Conservation (phyloP, 306 rosid genomes). For the Cercis canadensis region DNA sequence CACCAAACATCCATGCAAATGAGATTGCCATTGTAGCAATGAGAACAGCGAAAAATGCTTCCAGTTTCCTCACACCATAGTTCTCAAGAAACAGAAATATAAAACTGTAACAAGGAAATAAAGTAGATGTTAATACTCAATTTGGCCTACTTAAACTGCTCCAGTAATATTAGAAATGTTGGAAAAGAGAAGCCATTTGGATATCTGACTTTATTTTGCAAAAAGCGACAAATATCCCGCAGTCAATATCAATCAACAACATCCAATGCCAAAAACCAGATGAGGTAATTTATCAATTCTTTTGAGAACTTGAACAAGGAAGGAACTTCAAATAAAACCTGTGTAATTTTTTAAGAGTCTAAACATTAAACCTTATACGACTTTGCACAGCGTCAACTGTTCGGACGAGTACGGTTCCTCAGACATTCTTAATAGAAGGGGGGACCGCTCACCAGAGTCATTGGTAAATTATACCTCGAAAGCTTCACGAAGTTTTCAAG, state of each 20-base stretch:
- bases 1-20: conserved; percentile 99
- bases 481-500: neutral
- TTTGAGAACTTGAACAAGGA: neutral
- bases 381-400: no score
- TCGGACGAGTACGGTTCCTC: neutral
- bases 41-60: conserved; percentile 90
- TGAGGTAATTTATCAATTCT: neutral
- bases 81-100: conserved; percentile 92
- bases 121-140: conserved; percentile 21
- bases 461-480: neutral
- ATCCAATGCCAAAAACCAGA: conserved; percentile 1
- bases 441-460: neutral
- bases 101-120: conserved; percentile 62
- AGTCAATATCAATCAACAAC: neutral
- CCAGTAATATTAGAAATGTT: no score
- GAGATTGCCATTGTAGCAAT: conserved; percentile 88
- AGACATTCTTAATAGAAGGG: neutral
- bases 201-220: neutral
- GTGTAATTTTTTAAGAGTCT: neutral
- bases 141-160: neutral
- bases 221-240: neutral
- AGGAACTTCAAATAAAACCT: conserved; percentile 15
- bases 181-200: neutral
- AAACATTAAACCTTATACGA: neutral
- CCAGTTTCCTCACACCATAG: conserved; percentile 96